phyloP scores from a whole-genome alignment of 805 yeast species.

The Scheffersomyces coipomensis region DNA sequence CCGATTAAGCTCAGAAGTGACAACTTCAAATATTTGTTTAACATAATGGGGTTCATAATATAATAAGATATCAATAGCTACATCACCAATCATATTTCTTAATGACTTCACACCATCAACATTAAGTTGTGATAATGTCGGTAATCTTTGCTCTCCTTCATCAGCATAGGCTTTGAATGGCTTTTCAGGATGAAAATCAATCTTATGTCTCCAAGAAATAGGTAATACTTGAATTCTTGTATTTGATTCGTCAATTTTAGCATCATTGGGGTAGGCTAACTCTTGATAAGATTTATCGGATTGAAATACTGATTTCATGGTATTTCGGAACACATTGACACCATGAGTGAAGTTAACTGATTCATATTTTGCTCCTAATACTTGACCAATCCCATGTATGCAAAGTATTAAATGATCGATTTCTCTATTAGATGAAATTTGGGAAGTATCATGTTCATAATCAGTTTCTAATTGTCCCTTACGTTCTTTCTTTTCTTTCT shows the following conservation, averaged over 20 bases:
- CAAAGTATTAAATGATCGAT: slow-evolving; percentile 75
- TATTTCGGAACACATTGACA: slow-evolving; percentile 60
- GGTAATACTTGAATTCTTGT: slow-evolving; percentile 83
- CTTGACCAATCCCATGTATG: slow-evolving; percentile 94
- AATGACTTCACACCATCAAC: slow-evolving; percentile 75
- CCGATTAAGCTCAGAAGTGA: slow-evolving; percentile 60
- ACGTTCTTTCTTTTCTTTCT: slow-evolving; percentile 8
- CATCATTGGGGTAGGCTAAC: slow-evolving; percentile 28
- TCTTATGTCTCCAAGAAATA: slow-evolving; percentile 84
- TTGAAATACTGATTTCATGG: slow-evolving; percentile 50
- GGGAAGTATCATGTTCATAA: slow-evolving; percentile 34
- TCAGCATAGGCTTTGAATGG: slow-evolving; percentile 28
- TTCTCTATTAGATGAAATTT: slow-evolving; percentile 24
- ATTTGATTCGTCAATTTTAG: slow-evolving; percentile 27
- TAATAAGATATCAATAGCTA: slow-evolving; percentile 76
- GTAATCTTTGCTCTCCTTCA: slow-evolving; percentile 46
- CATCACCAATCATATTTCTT: slow-evolving; percentile 81
- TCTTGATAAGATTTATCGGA: slow-evolving; percentile 39
- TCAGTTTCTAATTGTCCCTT: slow-evolving; percentile 43
- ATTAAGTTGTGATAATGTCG: slow-evolving; percentile 69
- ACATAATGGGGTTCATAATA: slow-evolving; percentile 73
- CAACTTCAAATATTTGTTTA: slow-evolving; percentile 59
- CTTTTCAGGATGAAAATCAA: slow-evolving; percentile 57
- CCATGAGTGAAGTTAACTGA: slow-evolving; percentile 87
- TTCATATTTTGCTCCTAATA: slow-evolving; percentile 73